Evolutionary conservation across 2,329 filamentous ascomycete genomes (phyloP).

Genomic region (Pyrenochaeta sp.): DNA sequence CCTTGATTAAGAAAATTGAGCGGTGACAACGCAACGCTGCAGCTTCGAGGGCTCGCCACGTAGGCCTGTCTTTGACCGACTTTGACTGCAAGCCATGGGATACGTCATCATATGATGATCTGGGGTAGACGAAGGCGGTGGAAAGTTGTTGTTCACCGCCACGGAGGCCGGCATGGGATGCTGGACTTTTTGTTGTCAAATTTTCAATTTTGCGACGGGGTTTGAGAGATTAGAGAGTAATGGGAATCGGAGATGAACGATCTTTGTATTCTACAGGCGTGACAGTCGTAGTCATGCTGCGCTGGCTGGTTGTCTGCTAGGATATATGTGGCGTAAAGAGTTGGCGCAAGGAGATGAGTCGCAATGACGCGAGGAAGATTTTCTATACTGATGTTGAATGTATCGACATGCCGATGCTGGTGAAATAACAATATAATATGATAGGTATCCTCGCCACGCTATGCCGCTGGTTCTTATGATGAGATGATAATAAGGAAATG

Average conservation of each 20-base stretch:
- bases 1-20: conserved; percentile 12
- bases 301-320: conserved; percentile 14
- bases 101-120: conserved; percentile 40
- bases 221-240: conserved; percentile 22
- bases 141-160: conserved; percentile 40
- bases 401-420: conserved; percentile 21
- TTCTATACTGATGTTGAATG: conserved; percentile 22
- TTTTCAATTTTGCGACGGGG: conserved; percentile 17
- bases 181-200: conserved; percentile 23
- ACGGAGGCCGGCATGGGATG: conserved; percentile 29
- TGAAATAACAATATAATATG: conserved; percentile 20
- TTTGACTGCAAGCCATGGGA: conserved; percentile 18
- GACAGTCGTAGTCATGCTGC: conserved; percentile 9
- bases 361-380: conserved; percentile 23
- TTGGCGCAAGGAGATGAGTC: conserved; percentile 11
- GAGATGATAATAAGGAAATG: conserved; percentile 15
- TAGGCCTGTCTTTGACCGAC: conserved; percentile 35
- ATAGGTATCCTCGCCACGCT: conserved; percentile 34
- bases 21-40: conserved; percentile 33
- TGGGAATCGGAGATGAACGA: conserved; percentile 22
- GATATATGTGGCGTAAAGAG: conserved; percentile 19
- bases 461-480: conserved; percentile 26
- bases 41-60: conserved; percentile 31
- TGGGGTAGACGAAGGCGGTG: conserved; percentile 34
- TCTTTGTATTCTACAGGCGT: conserved; percentile 18